Conservation (phyloP, 2,329 filamentous ascomycete genomes). For the Chaetomium sp. region DNA sequence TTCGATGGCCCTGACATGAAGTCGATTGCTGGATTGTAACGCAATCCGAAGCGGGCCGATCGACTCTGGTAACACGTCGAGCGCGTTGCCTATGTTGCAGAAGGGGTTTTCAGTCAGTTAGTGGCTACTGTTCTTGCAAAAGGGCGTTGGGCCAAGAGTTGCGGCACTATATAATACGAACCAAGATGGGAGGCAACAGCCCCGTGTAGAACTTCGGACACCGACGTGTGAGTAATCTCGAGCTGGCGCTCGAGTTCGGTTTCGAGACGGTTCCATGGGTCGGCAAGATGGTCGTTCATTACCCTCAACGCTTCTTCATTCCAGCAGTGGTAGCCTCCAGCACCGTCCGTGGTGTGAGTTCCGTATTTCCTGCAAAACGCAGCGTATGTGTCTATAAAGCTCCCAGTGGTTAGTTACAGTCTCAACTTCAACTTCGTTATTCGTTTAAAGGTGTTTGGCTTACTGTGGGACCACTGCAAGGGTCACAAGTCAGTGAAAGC, state of each 20-base stretch:
- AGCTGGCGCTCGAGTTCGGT: slow-evolving; percentile 27
- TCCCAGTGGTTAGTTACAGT: background rate
- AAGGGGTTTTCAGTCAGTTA: background rate
- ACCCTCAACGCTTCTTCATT: slow-evolving; percentile 47
- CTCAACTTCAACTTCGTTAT: background rate
- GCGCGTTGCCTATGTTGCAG: slow-evolving; percentile 20
- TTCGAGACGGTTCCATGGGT: slow-evolving; percentile 40
- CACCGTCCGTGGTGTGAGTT: slow-evolving; percentile 37
- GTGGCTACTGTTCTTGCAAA: background rate
- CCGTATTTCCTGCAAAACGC: slow-evolving; percentile 50
- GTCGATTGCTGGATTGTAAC: slow-evolving; percentile 36
- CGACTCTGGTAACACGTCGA: slow-evolving; percentile 16
- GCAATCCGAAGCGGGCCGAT: slow-evolving; percentile 34
- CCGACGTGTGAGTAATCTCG: slow-evolving; percentile 9
- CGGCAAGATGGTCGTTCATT: slow-evolving; percentile 42
- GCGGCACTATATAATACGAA: background rate
- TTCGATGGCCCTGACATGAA: slow-evolving; percentile 39
- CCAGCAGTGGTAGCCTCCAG: slow-evolving; percentile 43
- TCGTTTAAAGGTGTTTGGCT: slow-evolving; percentile 4
- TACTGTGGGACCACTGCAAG: slow-evolving; percentile 38
- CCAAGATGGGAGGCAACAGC: slow-evolving; percentile 2
- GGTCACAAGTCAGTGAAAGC: background rate
- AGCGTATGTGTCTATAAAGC: slow-evolving; percentile 39
- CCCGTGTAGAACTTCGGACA: background rate
- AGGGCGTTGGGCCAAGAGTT: background rate